A percentile compares a stretch with the other conserved stretches of the same genome.
Evolutionary conservation across 116 monocot genomes (phyloP).

Genomic region (Iris pallida): DNA sequence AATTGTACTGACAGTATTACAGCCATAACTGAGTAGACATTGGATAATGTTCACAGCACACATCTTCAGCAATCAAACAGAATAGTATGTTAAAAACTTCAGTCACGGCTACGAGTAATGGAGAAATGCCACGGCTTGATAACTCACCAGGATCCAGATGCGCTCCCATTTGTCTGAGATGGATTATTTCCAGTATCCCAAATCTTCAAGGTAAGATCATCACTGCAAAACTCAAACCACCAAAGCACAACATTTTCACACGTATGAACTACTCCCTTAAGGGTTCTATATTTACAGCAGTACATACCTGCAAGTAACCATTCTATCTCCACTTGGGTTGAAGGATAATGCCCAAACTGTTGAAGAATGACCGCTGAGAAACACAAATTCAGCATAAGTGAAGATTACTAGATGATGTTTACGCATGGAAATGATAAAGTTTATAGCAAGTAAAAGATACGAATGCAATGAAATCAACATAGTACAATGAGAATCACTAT

Average conservation of each 20-base stretch:
- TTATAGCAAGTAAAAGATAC: not conserved
- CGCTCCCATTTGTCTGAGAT: constrained; percentile 29
- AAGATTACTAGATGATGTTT: not conserved
- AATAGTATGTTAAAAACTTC: not conserved
- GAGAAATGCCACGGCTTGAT: not conserved
- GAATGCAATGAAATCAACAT: not conserved
- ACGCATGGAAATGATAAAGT: not conserved
- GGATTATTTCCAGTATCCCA: constrained; percentile 62
- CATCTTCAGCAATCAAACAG: not conserved
- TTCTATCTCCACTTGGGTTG: constrained; percentile 62
- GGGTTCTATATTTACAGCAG: not conserved
- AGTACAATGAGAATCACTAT: not conserved
- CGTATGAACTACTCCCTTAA: constrained; percentile 1
- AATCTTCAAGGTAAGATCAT: constrained; percentile 90
- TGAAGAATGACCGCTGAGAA: constrained; percentile 82
- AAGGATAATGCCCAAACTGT: constrained; percentile 91
- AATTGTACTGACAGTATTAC: too few species aligned
- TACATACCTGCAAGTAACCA: constrained; percentile 90
- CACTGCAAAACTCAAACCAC: constrained; percentile 47
- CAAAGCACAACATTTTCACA: not conserved
- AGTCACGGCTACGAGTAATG: not conserved
- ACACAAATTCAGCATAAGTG: constrained; percentile 2
- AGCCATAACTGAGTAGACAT: too few species aligned
- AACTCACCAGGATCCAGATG: constrained; percentile 42
- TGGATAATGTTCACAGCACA: too few species aligned